Conservation (phyloP, 2,329 filamentous ascomycete species). For the Epichloe uncinata region DNA sequence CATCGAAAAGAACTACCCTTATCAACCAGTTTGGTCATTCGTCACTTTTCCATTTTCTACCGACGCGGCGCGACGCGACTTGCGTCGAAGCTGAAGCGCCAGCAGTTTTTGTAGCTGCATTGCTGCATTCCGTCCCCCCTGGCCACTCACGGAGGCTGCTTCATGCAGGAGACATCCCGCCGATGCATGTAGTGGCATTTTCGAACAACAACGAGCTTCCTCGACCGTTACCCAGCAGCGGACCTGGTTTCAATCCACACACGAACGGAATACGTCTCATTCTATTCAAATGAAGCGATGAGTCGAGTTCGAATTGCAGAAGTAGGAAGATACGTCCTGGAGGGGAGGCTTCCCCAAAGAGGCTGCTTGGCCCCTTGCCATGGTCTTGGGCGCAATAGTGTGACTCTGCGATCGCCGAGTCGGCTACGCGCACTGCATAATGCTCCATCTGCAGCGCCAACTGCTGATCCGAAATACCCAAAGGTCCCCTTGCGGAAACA, state of each 20-base stretch:
- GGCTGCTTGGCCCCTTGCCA: constrained; percentile 2
- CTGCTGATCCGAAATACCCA: constrained; percentile 10
- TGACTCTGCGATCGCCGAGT: not conserved
- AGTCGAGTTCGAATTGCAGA: constrained; percentile 2
- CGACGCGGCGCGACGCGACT: not conserved
- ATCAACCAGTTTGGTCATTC: not conserved
- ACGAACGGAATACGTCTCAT: not conserved
- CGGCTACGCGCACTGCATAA: not conserved
- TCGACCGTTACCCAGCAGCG: not conserved
- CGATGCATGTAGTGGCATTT: not conserved
- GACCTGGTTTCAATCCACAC: not conserved
- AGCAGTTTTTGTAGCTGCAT: not conserved
- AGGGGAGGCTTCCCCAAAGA: constrained; percentile 2
- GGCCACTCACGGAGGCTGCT: not conserved
- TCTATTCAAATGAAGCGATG: not conserved
- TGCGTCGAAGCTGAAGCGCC: not conserved
- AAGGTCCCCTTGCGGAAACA: constrained; percentile 52
- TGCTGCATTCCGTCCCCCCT: not conserved
- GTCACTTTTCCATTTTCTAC: not conserved
- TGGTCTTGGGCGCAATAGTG: not conserved
- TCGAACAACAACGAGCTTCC: not conserved
- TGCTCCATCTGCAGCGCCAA: constrained; percentile 5
- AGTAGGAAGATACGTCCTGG: constrained; percentile 2
- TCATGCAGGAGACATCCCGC: not conserved
- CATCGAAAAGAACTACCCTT: not conserved